Percentiles rank a stretch among this genome's conserved stretches.
Conservation (phyloP, 208 protist species). For the Crithidia bombi region DNA sequence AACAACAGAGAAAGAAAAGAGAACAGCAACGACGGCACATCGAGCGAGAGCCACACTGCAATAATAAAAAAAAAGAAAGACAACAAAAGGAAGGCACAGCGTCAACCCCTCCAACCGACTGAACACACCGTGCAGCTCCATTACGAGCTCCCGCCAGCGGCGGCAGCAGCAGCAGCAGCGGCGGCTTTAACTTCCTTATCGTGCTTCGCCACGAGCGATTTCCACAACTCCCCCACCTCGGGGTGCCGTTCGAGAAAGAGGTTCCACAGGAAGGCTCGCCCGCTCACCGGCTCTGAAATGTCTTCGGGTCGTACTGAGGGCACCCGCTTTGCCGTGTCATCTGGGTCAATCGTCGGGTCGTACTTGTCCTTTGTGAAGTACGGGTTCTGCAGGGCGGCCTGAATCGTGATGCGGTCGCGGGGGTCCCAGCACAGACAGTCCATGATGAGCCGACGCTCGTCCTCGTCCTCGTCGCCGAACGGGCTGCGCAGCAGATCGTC, state of each 20-base stretch:
- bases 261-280: slow-evolving; percentile 77
- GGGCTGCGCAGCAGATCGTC: slow-evolving; percentile 57
- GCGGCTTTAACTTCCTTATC: slow-evolving; percentile 31
- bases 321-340: slow-evolving; percentile 58
- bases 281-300: slow-evolving; percentile 61
- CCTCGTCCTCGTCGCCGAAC: slow-evolving; percentile 70
- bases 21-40: slow-evolving; percentile 26
- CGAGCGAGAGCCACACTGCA: too few species aligned
- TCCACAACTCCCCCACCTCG: slow-evolving; percentile 75
- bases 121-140: not conserved
- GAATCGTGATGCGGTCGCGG: slow-evolving; percentile 64
- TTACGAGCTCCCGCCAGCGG: slow-evolving; percentile 3
- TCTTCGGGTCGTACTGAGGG: slow-evolving; percentile 61
- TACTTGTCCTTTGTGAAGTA: slow-evolving; percentile 85
- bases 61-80: slow-evolving; percentile 26
- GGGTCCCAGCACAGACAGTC: slow-evolving; percentile 79
- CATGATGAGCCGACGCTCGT: slow-evolving; percentile 76
- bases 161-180: too few species aligned
- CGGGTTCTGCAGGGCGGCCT: slow-evolving; percentile 71
- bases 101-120: slow-evolving; percentile 2
- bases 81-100: slow-evolving; percentile 8
- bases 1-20: slow-evolving; percentile 10
- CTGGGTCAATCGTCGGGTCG: slow-evolving; percentile 64
- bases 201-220: slow-evolving; percentile 50
- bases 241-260: slow-evolving; percentile 80